Conservation (phyloP, 495 filamentous ascomycete species). For the Rhypophila decipiens region DNA sequence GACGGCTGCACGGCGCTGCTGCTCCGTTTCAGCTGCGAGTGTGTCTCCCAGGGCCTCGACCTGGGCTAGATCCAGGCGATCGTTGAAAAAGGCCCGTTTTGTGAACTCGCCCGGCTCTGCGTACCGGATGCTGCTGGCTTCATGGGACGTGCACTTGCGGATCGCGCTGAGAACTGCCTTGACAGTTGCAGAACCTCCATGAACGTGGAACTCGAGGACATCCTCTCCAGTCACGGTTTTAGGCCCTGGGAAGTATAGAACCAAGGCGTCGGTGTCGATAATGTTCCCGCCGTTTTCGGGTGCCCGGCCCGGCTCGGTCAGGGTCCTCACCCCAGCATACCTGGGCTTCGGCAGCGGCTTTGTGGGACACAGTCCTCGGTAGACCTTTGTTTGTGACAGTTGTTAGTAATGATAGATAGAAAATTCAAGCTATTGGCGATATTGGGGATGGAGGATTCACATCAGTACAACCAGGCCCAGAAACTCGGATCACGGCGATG, state of each 20-base stretch:
- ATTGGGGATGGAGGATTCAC: no score
- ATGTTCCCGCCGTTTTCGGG: constrained; percentile 32
- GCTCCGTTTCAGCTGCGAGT: constrained; percentile 83
- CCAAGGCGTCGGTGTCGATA: constrained; percentile 74
- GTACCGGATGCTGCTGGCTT: constrained; percentile 56
- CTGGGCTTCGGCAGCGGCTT: constrained; percentile 62
- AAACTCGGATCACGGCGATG: constrained; percentile 86
- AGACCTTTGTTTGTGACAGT: constrained; percentile 50
- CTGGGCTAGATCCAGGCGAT: constrained; percentile 81
- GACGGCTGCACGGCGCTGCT: constrained; percentile 81
- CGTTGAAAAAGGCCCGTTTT: constrained; percentile 82
- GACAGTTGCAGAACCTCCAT: constrained; percentile 85
- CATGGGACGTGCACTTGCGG: constrained; percentile 28
- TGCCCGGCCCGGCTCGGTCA: constrained; percentile 55
- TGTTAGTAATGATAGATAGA: constrained; percentile 4
- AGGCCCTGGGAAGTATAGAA: constrained; percentile 83
- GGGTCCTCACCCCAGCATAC: constrained; percentile 66
- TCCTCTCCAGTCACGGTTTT: constrained; percentile 88
- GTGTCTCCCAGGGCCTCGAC: constrained; percentile 86
- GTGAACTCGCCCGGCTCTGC: constrained; percentile 97
- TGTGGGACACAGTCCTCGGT: constrained; percentile 65
- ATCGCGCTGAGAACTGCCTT: constrained; percentile 80
- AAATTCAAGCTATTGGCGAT: no score
- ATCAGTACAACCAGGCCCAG: constrained; percentile 66
- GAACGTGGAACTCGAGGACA: constrained; percentile 85